Evolutionary conservation across 139 green algal genomes (phyloP), one percentile per base, ranked within the genome.

Genomic region (Chlorella sp.): DNA sequence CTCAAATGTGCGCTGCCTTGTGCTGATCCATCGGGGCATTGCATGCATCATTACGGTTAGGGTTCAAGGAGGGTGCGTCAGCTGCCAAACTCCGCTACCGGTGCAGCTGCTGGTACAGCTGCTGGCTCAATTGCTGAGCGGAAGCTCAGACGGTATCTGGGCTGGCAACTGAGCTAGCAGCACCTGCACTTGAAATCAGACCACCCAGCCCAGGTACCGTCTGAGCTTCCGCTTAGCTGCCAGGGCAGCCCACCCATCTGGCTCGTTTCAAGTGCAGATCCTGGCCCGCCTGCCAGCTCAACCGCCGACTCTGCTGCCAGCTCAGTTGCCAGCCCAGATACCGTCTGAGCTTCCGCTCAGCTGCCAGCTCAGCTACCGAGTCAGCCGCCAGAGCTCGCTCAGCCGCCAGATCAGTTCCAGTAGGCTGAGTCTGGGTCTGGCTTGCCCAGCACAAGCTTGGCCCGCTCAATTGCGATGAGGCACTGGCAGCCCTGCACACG

Each of bases 391-490:
- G 64, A n/a, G n/a, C n/a, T n/a, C n/a, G n/a, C 64, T 71, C 64
- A 71, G 64, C 22, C 21, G 28, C 71, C 71, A 34, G 36, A n/a
- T 96, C 86, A 98, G 86, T 98, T 98, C 96, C 96, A 98, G 89
- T 97, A 98, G 2, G 96, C 95, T 15, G 95, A 97, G 81, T 98
- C 96, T 3, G 89, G 92, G 75, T 97, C 95, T 36, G 96, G 96
- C 73, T 92, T 93, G 40, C 94, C 92, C 28, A 92, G 87, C 36
- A 94, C 89, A 81, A 99, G 92, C 94, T 98, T 98, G 53, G 95
- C 96, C 0, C 89, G 90, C 91, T 99, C 97, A 39, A 98, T 97
- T 19, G 96, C 96, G 61, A 99, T 97, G 83, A 99, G 86, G 66
- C 85, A 90, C 86, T 98, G 95, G 93, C 97, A 99, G 53, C 97